Base-by-base conservation (phyloP, 1,284 basidiomycete species). In the Chiua sp. region DNA sequence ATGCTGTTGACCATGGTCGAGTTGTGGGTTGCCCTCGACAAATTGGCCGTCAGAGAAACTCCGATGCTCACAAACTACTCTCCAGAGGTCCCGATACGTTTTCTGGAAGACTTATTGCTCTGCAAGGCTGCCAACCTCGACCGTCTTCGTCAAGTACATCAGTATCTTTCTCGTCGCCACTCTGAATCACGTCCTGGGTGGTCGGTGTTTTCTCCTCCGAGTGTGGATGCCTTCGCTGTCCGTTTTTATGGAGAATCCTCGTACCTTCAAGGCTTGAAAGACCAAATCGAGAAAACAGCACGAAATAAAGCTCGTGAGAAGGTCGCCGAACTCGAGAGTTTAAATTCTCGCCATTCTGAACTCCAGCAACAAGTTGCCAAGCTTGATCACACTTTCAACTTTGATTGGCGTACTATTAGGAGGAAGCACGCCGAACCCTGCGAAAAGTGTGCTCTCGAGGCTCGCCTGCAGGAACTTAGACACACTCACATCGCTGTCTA, bases 21-120 rank as follows among this genome's bases (percentile, higher is more conserved):
- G n/a, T 69, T 84, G 3, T 83, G 80, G 79, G 67, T 80, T 0
- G 77, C 73, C 0, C 68, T 85, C 0, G 83, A 85, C 62, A 71
- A 69, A 28, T 39, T 80, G 6, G 75, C 66, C 7, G 64, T 77
- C 5, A 37, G 42, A 2, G 68, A 73, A 6, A 70, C 69, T 51
- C 77, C 77, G 3, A 68, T 85, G 4, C 67, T 85, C 8, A 53
- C 51, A 1, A 66, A 78, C 4, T 86, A 82, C 52, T 79, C 81
- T 7, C 83, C 82, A 0, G 82, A 83, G 56, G 64, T 86, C 3
- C 70, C 78, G 0, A 48, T 56, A 2, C 44, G 37, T 1, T 64
- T 82, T 20, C 63, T 84, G 12, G 71, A 81, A 18, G 57, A 72
- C 0, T 68, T 86, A 11, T 65, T 86, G 6, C 68, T 86, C 7